These are phyloP conservation scores for Casaregolazyma lundiana DNA, from an alignment of 1,139 yeast species.

Conservation along the genomic window DNA sequence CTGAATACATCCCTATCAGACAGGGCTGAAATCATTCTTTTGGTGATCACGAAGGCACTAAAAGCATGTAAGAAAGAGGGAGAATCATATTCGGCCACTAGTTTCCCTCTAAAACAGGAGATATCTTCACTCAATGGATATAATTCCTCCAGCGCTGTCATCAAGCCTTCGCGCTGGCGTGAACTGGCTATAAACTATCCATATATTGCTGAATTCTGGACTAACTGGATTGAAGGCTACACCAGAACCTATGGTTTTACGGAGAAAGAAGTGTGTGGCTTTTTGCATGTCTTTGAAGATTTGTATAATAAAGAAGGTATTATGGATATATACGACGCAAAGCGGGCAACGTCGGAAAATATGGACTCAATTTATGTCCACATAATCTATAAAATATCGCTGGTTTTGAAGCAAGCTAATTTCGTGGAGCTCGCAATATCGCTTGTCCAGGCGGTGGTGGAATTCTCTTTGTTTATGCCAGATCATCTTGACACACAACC, in stretches of 20 bases:
- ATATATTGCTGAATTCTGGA: conserved; percentile 3
- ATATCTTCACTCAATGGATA: not conserved
- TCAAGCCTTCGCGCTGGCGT: not conserved
- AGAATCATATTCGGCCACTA: not conserved
- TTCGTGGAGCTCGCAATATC: conserved; percentile 20
- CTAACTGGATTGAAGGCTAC: conserved; percentile 6
- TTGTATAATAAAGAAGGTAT: not conserved
- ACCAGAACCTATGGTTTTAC: conserved; percentile 4
- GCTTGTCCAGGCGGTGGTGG: conserved; percentile 20
- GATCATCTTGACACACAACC: not conserved
- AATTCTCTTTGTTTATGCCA: conserved; percentile 18
- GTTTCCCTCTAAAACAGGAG: conserved; percentile 1
- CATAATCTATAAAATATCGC: conserved; percentile 14
- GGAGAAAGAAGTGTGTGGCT: conserved; percentile 7
- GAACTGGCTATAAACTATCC: conserved; percentile 2
- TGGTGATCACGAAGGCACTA: conserved; percentile 3
- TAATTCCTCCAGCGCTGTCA: not conserved
- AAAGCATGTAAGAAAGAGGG: conserved; percentile 8
- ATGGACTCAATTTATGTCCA: conserved; percentile 3
- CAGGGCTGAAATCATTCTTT: not conserved
- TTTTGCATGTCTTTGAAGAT: conserved; percentile 10
- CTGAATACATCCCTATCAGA: conserved; percentile 2
- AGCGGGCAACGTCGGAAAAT: not conserved
- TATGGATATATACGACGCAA: not conserved
- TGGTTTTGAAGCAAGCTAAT: conserved; percentile 19